A percentile compares a stretch with the other conserved stretches of the same genome.
phyloP scores from a whole-genome alignment of 2,329 filamentous ascomycete species.

The Neopestalotiopsis sp. region DNA sequence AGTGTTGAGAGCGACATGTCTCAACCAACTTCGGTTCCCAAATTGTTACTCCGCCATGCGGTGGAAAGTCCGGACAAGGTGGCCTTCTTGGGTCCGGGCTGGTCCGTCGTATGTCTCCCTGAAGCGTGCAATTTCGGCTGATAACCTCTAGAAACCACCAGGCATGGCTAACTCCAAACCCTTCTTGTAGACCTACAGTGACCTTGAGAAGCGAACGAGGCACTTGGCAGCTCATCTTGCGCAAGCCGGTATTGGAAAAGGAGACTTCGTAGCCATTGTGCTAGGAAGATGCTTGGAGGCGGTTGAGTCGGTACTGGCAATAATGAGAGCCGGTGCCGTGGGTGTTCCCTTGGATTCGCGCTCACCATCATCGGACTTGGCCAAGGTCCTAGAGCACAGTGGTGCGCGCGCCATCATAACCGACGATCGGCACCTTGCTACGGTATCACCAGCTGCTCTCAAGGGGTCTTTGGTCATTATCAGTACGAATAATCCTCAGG shows the following conservation, averaged over 20 bases:
- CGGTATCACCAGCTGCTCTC: conserved; percentile 6
- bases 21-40: conserved; percentile 16
- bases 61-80: conserved; percentile 13
- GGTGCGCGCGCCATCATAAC: conserved; percentile 13
- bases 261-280: conserved; percentile 15
- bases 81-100: conserved; percentile 14
- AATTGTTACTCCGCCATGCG: conserved; percentile 15
- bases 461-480: conserved; percentile 4
- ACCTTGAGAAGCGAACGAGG: conserved; percentile 13
- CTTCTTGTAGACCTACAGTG: conserved; percentile 9
- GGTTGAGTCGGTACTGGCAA: conserved; percentile 8
- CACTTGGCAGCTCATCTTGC: conserved; percentile 3
- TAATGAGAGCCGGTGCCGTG: conserved; percentile 14
- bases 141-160: background rate
- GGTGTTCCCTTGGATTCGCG: conserved; percentile 12
- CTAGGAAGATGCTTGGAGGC: conserved; percentile 14
- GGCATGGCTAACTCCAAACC: too few species aligned
- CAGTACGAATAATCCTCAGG: background rate
- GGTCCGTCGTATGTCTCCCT: conserved; percentile 9
- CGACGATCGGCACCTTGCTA: conserved; percentile 3
- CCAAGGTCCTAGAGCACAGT: conserved; percentile 11
- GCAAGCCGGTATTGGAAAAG: conserved; percentile 5
- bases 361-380: conserved; percentile 7
- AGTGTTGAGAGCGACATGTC: conserved; percentile 15
- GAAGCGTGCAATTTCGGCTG: background rate